Base-by-base conservation (phyloP, 139 green algal genomes). In the Micractinium sp. region DNA sequence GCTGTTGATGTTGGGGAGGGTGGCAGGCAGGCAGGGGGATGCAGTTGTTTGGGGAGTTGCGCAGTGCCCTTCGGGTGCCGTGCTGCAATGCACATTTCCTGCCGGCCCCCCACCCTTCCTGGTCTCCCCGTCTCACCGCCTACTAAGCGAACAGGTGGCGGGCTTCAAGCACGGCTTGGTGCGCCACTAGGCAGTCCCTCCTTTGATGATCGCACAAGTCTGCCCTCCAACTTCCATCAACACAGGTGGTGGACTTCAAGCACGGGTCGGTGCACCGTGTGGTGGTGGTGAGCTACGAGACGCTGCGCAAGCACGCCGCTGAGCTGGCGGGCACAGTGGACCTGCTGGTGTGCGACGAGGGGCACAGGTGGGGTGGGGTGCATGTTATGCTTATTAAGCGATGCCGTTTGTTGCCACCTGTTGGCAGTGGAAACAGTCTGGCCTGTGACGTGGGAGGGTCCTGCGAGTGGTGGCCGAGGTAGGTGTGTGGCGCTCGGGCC, bases 341-440 rank as follows among this genome's bases (percentile, higher is more conserved):
- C 89, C 89, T 98, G 79, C 90, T 98, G 75, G 93, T 98, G 35
- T 97, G 95, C 90, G 96, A 99, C 85, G 96, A 98, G 87, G 96
- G 94, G 12, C 96, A 99, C 91, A 88, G 91, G 88, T 92, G 36
- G 61, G 71, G n/a, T n/a, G n/a, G n/a, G n/a, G n/a, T n/a, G n/a
- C n/a, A n/a, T n/a, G n/a, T n/a, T n/a, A n/a, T n/a, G n/a, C n/a
- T n/a, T n/a, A n/a, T n/a, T n/a, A n/a, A n/a, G n/a, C n/a, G n/a
- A n/a, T n/a, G n/a, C 76, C 33, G 76, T 38, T 82, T 60, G 76
- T 36, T 20, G 20, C 53, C n/a, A n/a, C n/a, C n/a, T n/a, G n/a
- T n/a, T n/a, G n/a, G n/a, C n/a, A n/a, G n/a, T n/a, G n/a, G n/a
- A n/a, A n/a, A n/a, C n/a, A n/a, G n/a, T n/a, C n/a, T n/a, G n/a